A percentile compares a stretch with the other conserved stretches of the same genome.
Evolutionary conservation across 805 yeast species (phyloP).

Genomic region (Saccharomycopsis sp.): DNA sequence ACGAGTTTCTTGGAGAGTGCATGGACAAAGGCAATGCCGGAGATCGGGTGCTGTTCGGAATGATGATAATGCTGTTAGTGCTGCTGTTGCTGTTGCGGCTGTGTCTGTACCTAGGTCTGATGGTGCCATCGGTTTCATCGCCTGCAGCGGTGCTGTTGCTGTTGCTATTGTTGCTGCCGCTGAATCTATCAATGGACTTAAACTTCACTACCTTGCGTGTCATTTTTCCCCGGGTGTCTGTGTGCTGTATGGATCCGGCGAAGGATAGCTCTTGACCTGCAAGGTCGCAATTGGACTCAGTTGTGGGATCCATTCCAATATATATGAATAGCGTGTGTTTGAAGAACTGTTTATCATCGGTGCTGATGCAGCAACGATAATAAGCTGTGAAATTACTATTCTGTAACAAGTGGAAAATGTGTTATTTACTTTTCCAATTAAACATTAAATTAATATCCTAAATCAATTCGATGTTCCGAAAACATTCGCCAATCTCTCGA

Average conservation of each 20-base stretch:
- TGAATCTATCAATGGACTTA: constrained; percentile 18
- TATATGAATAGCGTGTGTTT: too few relatives aligned
- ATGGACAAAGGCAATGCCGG: background rate
- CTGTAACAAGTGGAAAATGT: background rate
- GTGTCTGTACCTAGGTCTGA: background rate
- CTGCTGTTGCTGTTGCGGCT: background rate
- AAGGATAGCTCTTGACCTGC: background rate
- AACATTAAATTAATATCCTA: too few relatives aligned
- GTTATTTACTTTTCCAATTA: background rate
- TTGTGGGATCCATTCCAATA: background rate
- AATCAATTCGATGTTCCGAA: background rate
- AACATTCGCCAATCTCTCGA: background rate
- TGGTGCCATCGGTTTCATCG: background rate
- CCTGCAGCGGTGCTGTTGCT: background rate
- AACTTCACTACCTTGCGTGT: constrained; percentile 14
- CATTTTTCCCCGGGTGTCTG: background rate
- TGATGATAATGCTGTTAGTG: background rate
- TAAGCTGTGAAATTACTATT: background rate
- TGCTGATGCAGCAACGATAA: background rate
- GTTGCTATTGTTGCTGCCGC: background rate
- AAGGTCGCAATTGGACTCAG: background rate
- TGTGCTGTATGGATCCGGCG: background rate
- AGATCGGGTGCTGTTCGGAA: background rate
- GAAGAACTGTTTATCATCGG: too few relatives aligned
- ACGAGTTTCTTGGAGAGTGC: background rate